These are phyloP conservation scores for Penicillium frequentans DNA, from an alignment of 2,329 filamentous ascomycete species.

Conservation along the genomic window DNA sequence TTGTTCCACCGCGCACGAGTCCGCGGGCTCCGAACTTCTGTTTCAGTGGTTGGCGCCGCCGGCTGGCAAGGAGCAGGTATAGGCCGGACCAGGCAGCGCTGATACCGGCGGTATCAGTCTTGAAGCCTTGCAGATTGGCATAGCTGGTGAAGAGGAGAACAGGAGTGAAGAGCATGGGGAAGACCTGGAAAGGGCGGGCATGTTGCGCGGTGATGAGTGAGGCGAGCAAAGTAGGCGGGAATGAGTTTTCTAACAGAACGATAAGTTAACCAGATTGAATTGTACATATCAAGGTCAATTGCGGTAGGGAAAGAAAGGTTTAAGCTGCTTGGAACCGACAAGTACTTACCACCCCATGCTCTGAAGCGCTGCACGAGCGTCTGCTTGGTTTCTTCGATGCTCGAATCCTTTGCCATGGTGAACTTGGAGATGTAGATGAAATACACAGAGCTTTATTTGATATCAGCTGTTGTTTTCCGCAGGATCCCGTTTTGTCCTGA, in stretches of 20 bases:
- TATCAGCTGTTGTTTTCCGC: not conserved
- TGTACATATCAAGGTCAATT: not conserved
- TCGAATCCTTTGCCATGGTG: conserved; percentile 30
- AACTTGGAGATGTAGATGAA: not conserved
- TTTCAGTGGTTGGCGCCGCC: conserved; percentile 52
- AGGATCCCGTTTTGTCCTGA: not conserved
- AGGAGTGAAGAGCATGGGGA: conserved; percentile 68
- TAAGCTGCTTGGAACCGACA: not conserved
- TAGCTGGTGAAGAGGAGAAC: conserved; percentile 66
- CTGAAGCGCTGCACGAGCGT: conserved; percentile 39
- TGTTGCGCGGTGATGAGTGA: conserved; percentile 67
- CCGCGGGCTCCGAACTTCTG: conserved; percentile 49
- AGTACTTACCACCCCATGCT: conserved; percentile 44
- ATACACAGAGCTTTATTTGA: not conserved
- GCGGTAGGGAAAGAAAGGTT: not conserved
- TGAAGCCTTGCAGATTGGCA: conserved; percentile 62
- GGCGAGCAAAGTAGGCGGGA: conserved; percentile 65
- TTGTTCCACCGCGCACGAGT: conserved; percentile 46
- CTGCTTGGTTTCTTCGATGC: conserved; percentile 37
- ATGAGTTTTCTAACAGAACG: conserved; percentile 55
- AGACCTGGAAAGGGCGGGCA: conserved; percentile 62
- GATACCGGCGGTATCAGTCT: conserved; percentile 63
- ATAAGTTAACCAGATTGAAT: not conserved
- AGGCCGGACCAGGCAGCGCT: conserved; percentile 65
- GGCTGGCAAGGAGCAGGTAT: conserved; percentile 62